Base-by-base conservation (phyloP, 2,329 filamentous ascomycete species). In the Colletotrichum tanaceti region DNA sequence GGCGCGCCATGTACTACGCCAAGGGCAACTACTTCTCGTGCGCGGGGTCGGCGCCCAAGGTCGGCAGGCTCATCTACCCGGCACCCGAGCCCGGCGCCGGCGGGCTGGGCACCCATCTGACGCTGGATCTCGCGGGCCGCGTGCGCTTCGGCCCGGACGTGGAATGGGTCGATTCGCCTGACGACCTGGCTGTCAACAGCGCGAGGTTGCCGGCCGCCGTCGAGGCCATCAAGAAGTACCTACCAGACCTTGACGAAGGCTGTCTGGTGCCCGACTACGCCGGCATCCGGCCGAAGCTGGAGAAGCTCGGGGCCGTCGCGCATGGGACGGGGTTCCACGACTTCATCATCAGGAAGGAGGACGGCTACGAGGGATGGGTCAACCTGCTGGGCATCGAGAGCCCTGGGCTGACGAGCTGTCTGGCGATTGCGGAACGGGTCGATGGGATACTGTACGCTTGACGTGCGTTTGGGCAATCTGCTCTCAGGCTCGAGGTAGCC, bases 11-110 rank as follows among this genome's bases (percentile, higher is more conserved):
- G 5, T 92, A 88, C 83, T 98, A 91, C 80, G 95, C 95, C 68
- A 99, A 99, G 82, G 96, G 96, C 0, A 95, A 93, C 70, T 99
- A 99, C 82, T 98, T 97, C 81, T 92, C 91, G 38, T 98, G 98
- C 81, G 80, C 86, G 0, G 83, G 88, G 1, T 87, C 90, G 0
- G 47, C 57, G 43, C 94, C 93, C 0, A 77, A 74, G 38, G 89
- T 94, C 13, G 83, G 80, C 2, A 93, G 91, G 0, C 87, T 99
- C 24, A 85, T 99, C 58, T 99, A 98, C 76, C 96, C 96, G 0
- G 94, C 92, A 0, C 94, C 95, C 0, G 84, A 92, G 10, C 91
- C 94, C 0, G 94, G 94, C 2, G 87, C 90, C 24, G 94, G 89
- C 59, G 95, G 96, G 0, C 83, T 99, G 0, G 96, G 96, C 55